Evolutionary conservation across 1,139 yeast species (phyloP).

Genomic region (Dujonia santamariae): DNA sequence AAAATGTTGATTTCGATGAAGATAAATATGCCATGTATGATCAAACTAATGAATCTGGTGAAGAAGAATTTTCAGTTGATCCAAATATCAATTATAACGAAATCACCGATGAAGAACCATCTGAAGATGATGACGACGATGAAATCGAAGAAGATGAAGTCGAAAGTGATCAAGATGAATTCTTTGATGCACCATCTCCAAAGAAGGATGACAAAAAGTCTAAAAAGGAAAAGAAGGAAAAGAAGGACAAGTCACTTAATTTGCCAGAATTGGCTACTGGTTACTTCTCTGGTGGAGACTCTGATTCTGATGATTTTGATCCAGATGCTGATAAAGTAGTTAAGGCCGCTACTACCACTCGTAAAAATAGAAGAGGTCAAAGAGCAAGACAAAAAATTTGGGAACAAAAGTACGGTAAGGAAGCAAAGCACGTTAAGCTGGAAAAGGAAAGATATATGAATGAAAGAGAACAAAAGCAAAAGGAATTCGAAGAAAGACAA

Average conservation of each 20-base stretch:
- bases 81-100: conserved; percentile 54
- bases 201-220: conserved; percentile 15
- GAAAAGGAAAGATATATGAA: conserved; percentile 51
- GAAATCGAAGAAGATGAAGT: conserved; percentile 21
- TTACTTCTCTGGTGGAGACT: conserved; percentile 76
- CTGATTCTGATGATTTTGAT: conserved; percentile 43
- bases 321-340: conserved; percentile 60
- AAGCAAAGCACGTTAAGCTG: conserved; percentile 79
- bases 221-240: conserved; percentile 14
- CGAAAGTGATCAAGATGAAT: conserved; percentile 43
- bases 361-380: conserved; percentile 94
- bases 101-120: conserved; percentile 60
- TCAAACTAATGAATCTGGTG: conserved; percentile 23
- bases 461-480: conserved; percentile 57
- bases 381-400: conserved; percentile 95
- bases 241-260: conserved; percentile 19
- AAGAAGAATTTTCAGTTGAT: conserved; percentile 31
- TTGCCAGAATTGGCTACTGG: conserved; percentile 78
- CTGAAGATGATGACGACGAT: conserved; percentile 31
- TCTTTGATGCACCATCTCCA: conserved; percentile 23
- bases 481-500: conserved; percentile 72
- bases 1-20: conserved; percentile 15
- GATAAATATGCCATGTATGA: conserved; percentile 48
- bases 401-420: conserved; percentile 83
- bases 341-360: conserved; percentile 45